These are phyloP conservation scores for Flaveria bidentis DNA, from an alignment of 129 eudicot genomes.

Conservation along the genomic window DNA sequence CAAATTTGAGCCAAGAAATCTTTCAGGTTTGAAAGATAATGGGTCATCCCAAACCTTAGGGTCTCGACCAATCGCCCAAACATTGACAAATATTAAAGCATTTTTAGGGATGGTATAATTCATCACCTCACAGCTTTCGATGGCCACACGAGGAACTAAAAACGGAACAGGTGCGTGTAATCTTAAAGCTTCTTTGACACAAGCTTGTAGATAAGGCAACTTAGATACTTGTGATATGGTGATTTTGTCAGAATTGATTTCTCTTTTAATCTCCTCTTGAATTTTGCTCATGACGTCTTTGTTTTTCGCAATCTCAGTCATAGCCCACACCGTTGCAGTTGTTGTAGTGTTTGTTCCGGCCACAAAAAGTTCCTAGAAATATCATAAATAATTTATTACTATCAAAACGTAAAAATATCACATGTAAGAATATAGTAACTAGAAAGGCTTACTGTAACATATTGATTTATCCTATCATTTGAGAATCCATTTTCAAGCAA, in stretches of 20 bases:
- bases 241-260: neutral
- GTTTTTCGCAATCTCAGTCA: neutral
- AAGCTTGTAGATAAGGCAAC: constrained; percentile 24
- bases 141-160: constrained; percentile 26
- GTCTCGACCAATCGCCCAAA: constrained; percentile 41
- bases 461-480: neutral
- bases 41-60: constrained; percentile 35
- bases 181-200: constrained; percentile 25
- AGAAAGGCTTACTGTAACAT: neutral
- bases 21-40: constrained; percentile 1
- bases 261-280: neutral
- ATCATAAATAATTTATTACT: neutral
- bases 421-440: neutral
- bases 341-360: constrained; percentile 4
- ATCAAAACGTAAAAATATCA: neutral
- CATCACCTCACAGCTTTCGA: constrained; percentile 29
- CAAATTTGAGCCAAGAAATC: neutral
- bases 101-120: constrained; percentile 37
- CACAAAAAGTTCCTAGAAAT: neutral
- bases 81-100: constrained; percentile 25
- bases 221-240: neutral
- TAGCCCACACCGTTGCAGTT: neutral
- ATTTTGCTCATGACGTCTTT: neutral
- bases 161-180: constrained; percentile 29
- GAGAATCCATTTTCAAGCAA: constrained; percentile 11